A percentile compares a stretch with the other conserved stretches of the same genome.
phyloP scores from a whole-genome alignment of 139 green algal genomes.

The Tetradesmus lagerheimii region DNA sequence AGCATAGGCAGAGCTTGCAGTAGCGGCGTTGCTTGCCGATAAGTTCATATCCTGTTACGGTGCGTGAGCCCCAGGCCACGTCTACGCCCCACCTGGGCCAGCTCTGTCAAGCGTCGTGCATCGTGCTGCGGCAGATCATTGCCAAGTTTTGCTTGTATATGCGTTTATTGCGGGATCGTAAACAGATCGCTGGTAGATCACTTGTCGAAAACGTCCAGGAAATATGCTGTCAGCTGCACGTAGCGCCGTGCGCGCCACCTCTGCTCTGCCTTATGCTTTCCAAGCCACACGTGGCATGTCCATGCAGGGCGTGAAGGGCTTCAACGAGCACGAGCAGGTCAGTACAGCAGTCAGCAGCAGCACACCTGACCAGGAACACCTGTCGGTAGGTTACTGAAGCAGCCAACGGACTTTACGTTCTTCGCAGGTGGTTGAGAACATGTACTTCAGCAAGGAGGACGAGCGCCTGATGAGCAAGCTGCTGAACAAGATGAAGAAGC shows the following conservation, averaged over 20 bases:
- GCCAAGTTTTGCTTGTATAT: background rate
- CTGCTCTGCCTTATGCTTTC: background rate
- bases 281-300: constrained; percentile 35
- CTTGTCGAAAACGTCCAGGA: constrained; percentile 8
- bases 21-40: background rate
- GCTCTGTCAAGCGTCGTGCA: background rate
- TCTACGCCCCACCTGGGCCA: background rate
- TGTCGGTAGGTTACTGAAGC: background rate
- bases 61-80: background rate
- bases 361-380: constrained; percentile 19
- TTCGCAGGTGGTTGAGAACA: constrained; percentile 25
- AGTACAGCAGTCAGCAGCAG: background rate
- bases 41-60: background rate
- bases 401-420: background rate
- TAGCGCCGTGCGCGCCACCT: background rate
- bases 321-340: constrained; percentile 48
- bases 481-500: constrained; percentile 56
- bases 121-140: background rate
- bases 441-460: constrained; percentile 58
- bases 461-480: constrained; percentile 51
- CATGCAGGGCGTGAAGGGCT: constrained; percentile 44
- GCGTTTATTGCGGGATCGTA: background rate
- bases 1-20: background rate
- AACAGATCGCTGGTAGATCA: background rate
- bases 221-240: constrained; percentile 36